Evolutionary conservation across 345 rosid species (phyloP).

Genomic region (Eucalyptus curtisii): DNA sequence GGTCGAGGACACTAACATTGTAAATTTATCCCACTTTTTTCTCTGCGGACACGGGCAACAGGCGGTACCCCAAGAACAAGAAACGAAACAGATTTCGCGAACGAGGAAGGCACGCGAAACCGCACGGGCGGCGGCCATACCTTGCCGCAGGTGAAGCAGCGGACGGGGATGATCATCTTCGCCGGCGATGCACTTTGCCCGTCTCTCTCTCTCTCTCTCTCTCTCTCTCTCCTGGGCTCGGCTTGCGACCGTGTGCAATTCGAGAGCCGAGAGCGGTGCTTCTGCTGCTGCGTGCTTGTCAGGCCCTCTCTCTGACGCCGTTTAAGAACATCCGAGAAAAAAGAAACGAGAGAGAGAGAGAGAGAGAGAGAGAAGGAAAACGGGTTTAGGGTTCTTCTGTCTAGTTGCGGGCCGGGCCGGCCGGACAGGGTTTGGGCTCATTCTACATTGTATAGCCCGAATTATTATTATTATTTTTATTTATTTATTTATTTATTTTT

Average conservation of each 20-base stretch:
- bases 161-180: conserved; percentile 72
- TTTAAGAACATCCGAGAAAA: neutral
- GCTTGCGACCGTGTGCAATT: neutral
- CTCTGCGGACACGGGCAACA: too few species aligned
- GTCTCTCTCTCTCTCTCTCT: neutral
- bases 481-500: too few species aligned
- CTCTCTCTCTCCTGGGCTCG: neutral
- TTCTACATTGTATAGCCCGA: neutral
- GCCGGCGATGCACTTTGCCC: neutral
- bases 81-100: neutral
- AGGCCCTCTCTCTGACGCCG: neutral
- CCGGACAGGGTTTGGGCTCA: neutral
- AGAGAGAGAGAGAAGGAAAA: neutral
- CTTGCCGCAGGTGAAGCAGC: conserved; percentile 81
- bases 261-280: neutral
- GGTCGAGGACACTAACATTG: neutral
- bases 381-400: neutral
- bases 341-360: too few species aligned
- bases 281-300: neutral
- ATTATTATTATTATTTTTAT: too few species aligned
- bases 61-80: neutral
- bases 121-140: neutral
- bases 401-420: neutral
- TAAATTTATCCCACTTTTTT: neutral
- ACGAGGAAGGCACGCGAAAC: neutral